Conservation (phyloP, 495 filamentous ascomycete species). For the Daldinia bambusicola region DNA sequence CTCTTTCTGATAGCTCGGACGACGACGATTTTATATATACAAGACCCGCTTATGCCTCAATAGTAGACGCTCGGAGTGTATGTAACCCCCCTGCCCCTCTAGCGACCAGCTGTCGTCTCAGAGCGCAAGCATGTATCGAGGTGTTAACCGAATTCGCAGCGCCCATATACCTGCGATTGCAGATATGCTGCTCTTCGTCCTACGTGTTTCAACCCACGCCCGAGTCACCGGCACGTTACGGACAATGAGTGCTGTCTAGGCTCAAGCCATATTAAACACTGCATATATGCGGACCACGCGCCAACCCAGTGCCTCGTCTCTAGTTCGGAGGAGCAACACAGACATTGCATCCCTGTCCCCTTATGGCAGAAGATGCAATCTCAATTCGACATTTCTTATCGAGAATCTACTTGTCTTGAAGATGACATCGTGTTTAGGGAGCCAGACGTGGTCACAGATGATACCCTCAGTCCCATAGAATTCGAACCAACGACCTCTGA, state of each 20-base stretch:
- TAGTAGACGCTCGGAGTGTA: conserved; percentile 14
- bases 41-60: conserved; percentile 15
- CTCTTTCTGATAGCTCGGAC: conserved; percentile 17
- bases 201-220: conserved; percentile 28
- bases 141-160: conserved; percentile 14
- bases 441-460: background rate
- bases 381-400: background rate
- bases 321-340: conserved; percentile 23
- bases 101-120: background rate
- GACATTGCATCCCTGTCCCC: conserved; percentile 25
- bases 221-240: conserved; percentile 32
- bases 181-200: conserved; percentile 29
- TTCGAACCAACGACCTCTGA: background rate
- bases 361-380: background rate
- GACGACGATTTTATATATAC: conserved; percentile 24
- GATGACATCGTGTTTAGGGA: conserved; percentile 1
- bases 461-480: background rate
- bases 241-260: conserved; percentile 39
- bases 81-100: background rate
- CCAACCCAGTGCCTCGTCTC: conserved; percentile 32
- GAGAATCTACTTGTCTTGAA: background rate
- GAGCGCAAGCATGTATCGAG: background rate
- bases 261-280: conserved; percentile 35
- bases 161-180: conserved; percentile 31
- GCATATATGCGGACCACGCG: conserved; percentile 36